A percentile compares a stretch with the other conserved stretches of the same genome.
phyloP scores from a whole-genome alignment of 106 monocot genomes.

The Platanthera guangdongensis region DNA sequence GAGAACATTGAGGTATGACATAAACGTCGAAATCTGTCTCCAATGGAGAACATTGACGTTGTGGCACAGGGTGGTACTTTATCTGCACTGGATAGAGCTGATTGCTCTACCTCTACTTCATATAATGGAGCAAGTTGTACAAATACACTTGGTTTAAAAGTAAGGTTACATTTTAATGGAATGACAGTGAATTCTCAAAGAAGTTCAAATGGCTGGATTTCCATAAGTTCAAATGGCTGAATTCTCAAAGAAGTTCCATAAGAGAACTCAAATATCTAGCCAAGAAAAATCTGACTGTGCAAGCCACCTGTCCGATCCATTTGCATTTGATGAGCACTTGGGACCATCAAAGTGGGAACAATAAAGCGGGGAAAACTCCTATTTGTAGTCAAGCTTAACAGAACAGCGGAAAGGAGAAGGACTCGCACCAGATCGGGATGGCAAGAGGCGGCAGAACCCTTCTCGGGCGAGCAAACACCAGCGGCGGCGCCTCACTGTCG shows the following conservation, averaged over 20 bases:
- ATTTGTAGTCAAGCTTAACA: slow-evolving; percentile 12
- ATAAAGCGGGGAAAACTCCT: slow-evolving; percentile 32
- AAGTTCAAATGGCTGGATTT: slow-evolving; percentile 49
- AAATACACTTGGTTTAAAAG: slow-evolving; percentile 30
- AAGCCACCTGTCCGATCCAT: slow-evolving; percentile 45
- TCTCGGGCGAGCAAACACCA: no score
- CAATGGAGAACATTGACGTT: slow-evolving; percentile 17
- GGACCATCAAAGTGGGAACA: slow-evolving; percentile 74
- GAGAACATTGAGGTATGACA: slow-evolving; percentile 17
- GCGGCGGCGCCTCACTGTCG: no score
- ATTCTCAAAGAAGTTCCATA: no score
- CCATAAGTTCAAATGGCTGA: slow-evolving; percentile 53
- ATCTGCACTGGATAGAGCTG: slow-evolving; percentile 7
- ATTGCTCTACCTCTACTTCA: slow-evolving; percentile 20
- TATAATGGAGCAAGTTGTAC: slow-evolving; percentile 22
- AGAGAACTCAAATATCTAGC: slow-evolving; percentile 33
- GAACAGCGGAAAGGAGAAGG: no score
- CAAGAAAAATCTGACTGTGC: slow-evolving; percentile 11
- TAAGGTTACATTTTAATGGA: slow-evolving; percentile 19
- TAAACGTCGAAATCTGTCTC: slow-evolving; percentile 38
- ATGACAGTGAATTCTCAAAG: slow-evolving; percentile 21
- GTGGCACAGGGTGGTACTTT: slow-evolving; percentile 5
- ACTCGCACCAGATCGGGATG: no score
- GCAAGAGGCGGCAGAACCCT: no score
- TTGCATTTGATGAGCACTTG: slow-evolving; percentile 74